These are phyloP conservation scores for Eragrostis nindensis DNA, from an alignment of 176 grass and related monocot genomes.

Conservation along the genomic window DNA sequence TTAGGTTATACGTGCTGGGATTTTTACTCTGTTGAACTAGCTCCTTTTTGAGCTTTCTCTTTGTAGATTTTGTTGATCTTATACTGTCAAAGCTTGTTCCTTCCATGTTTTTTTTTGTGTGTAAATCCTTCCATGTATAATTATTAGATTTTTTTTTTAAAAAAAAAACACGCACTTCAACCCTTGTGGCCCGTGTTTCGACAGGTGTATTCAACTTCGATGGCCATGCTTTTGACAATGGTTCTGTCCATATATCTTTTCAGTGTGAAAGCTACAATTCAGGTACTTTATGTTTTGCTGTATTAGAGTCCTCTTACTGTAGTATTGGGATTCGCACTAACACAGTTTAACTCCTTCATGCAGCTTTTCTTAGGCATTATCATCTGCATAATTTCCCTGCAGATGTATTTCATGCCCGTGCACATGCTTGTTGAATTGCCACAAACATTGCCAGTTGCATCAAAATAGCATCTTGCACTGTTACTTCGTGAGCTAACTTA, in stretches of 20 bases:
- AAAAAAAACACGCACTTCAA: neutral
- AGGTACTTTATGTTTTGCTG: slow-evolving; percentile 53
- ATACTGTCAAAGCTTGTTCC: slow-evolving; percentile 4
- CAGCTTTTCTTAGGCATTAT: slow-evolving; percentile 97
- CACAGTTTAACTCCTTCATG: slow-evolving; percentile 37
- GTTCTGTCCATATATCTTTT: slow-evolving; percentile 91
- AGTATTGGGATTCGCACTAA: slow-evolving; percentile 33
- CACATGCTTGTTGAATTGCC: slow-evolving; percentile 81
- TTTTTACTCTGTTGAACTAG: slow-evolving; percentile 4
- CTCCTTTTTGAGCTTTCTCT: neutral
- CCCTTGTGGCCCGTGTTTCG: slow-evolving; percentile 17
- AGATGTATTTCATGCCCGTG: slow-evolving; percentile 97
- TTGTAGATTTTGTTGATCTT: neutral
- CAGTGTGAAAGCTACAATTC: slow-evolving; percentile 81
- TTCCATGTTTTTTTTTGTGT: neutral
- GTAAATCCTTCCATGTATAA: neutral
- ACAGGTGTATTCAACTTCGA: slow-evolving; percentile 98
- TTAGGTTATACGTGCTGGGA: slow-evolving; percentile 2
- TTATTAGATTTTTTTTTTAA: neutral
- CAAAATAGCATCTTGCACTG: slow-evolving; percentile 46
- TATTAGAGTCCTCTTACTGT: neutral
- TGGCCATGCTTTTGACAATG: slow-evolving; percentile 98
- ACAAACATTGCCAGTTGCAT: slow-evolving; percentile 49
- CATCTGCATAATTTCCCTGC: slow-evolving; percentile 93
- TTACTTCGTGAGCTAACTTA: slow-evolving; percentile 28